Base-by-base conservation (phyloP, 208 protist genomes). In the Lotmaria passim region DNA sequence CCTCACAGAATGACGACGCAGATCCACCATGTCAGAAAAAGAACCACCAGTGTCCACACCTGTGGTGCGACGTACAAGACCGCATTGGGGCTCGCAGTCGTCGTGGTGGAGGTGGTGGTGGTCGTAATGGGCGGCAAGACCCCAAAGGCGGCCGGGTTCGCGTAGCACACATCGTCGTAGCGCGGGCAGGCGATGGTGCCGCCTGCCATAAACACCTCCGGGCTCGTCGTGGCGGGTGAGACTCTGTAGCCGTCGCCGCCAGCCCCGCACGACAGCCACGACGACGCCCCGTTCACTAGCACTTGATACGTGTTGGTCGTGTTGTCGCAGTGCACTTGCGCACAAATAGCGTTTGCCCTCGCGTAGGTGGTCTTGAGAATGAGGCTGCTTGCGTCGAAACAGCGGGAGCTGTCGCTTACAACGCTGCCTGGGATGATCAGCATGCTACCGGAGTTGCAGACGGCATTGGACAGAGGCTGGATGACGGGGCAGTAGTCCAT, bases 401-500 rank as follows among this genome's bases (percentile, higher is more conserved):
- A 65, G 17, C 52, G 46, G 17, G 68, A 46, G 24, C n/a, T 48
- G 4, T 1, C 7, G 23, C 26, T 43, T 23, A 48, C 51, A 19
- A 70, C n/a, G 53, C 64, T 70, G 66, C 34, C 79, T 52, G 67
- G 68, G 43, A 74, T 57, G 10, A 30, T 19, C n/a, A 28, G 21
- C 2, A 26, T 10, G 28, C 31, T 39, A 21, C 62, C 62, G 5
- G 19, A 30, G 14, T 23, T 30, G 47, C 87, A 90, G 2, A 17
- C 7, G 0, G 63, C 55, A 56, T 82, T 81, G 34, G 36, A 48
- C 56, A 67, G 75, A 14, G 3, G 2, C 21, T 59, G 12, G 41
- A 93, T 64, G 11, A 74, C 47, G 26, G 83, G 87, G 70, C 87
- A 93, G 73, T 78, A 87, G 60, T 91, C 85, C 68, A 80, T 83